Conservation (phyloP, 495 filamentous ascomycete species). For the Aspergillus diversus region DNA sequence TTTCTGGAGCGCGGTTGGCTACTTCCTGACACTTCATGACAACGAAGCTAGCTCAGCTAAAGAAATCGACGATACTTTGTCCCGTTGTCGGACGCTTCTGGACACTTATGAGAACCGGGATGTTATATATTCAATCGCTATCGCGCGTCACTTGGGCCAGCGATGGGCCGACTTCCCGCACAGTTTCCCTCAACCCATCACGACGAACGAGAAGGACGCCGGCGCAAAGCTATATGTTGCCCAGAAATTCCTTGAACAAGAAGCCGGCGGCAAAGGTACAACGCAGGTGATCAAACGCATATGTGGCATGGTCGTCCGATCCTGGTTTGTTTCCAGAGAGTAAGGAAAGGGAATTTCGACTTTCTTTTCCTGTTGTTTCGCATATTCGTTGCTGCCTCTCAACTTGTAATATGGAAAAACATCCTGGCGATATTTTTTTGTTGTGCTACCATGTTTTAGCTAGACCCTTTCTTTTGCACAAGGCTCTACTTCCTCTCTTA, state of each 20-base stretch:
- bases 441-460: conserved; percentile 21
- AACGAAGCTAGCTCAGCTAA: conserved; percentile 60
- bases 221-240: conserved; percentile 77
- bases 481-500: background rate
- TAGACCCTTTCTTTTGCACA: conserved; percentile 21
- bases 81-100: conserved; percentile 65
- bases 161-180: conserved; percentile 67
- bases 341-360: conserved; percentile 21
- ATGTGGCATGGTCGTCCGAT: conserved; percentile 68
- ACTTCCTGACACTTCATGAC: conserved; percentile 70
- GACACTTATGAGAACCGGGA: conserved; percentile 87
- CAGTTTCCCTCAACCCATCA: conserved; percentile 59
- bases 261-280: conserved; percentile 70
- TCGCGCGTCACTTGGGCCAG: conserved; percentile 73
- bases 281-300: conserved; percentile 81
- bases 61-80: conserved; percentile 66
- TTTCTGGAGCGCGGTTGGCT: conserved; percentile 79
- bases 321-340: conserved; percentile 55
- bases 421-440: conserved; percentile 18
- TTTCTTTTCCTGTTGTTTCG: background rate
- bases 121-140: conserved; percentile 84
- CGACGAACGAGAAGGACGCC: conserved; percentile 70
- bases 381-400: background rate
- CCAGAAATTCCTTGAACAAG: conserved; percentile 77
- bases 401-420: conserved; percentile 32